These are phyloP conservation scores for Pseudogymnoascus sp. DNA, from an alignment of 2,329 filamentous ascomycete species.

Conservation along the genomic window DNA sequence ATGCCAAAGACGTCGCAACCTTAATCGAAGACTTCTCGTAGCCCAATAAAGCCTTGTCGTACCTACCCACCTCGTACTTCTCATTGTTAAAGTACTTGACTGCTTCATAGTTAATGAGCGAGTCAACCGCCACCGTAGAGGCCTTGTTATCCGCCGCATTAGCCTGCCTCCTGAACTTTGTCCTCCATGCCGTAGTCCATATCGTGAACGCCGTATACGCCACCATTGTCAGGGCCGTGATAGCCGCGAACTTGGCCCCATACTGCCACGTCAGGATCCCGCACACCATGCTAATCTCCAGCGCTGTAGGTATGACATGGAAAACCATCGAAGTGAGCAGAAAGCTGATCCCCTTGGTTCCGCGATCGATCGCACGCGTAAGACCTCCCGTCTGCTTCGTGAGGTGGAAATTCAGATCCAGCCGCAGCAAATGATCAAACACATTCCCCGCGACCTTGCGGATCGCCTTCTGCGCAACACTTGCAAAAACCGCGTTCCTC, in stretches of 20 bases:
- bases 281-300: constrained; percentile 94
- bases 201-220: constrained; percentile 97
- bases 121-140: constrained; percentile 91
- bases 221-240: constrained; percentile 85
- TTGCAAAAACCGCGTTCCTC: constrained; percentile 92
- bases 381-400: constrained; percentile 90
- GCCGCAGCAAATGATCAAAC: constrained; percentile 77
- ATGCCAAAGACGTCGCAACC: constrained; percentile 83
- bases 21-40: constrained; percentile 97
- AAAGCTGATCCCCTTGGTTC: constrained; percentile 98
- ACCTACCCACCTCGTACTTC: constrained; percentile 82
- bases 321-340: constrained; percentile 97
- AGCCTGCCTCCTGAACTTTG: constrained; percentile 88
- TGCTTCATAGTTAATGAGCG: constrained; percentile 96
- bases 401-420: constrained; percentile 91
- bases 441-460: constrained; percentile 84
- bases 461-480: constrained; percentile 94
- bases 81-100: constrained; percentile 99
- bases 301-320: constrained; percentile 83
- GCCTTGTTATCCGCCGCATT: constrained; percentile 95
- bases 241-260: constrained; percentile 80
- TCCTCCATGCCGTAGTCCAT: constrained; percentile 91
- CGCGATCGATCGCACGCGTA: constrained; percentile 88
- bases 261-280: constrained; percentile 96
- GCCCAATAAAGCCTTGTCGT: constrained; percentile 74